Conservation (phyloP, 768 basidiomycete species). For the Pulveroboletus ravenelii region DNA sequence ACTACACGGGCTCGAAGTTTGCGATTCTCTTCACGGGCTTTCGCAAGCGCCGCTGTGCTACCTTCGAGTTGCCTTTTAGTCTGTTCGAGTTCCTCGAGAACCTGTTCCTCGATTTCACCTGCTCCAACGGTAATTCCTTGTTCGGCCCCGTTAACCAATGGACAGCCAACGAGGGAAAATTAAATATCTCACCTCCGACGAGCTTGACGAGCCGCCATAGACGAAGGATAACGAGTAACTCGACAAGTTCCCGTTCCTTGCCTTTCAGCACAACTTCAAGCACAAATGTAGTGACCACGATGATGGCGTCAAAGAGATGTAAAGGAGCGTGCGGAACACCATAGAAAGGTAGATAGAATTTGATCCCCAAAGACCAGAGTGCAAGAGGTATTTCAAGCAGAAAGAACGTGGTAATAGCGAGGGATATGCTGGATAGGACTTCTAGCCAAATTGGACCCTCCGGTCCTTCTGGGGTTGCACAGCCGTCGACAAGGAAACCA, state of each 20-base stretch:
- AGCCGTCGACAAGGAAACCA: slow-evolving; percentile 55
- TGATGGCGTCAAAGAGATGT: slow-evolving; percentile 70
- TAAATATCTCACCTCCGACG: slow-evolving; percentile 44
- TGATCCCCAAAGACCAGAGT: slow-evolving; percentile 60
- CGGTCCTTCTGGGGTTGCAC: slow-evolving; percentile 39
- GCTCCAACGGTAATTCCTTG: slow-evolving; percentile 73
- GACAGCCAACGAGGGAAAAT: background rate
- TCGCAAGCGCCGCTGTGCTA: slow-evolving; percentile 39
- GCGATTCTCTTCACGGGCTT: slow-evolving; percentile 50
- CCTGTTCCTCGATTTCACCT: slow-evolving; percentile 61
- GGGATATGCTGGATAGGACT: slow-evolving; percentile 55
- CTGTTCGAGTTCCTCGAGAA: slow-evolving; percentile 43
- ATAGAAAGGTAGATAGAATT: slow-evolving; percentile 60
- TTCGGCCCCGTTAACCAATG: slow-evolving; percentile 1
- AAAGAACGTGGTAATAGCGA: slow-evolving; percentile 68
- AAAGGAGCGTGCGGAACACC: slow-evolving; percentile 49
- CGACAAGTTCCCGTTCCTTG: slow-evolving; percentile 63
- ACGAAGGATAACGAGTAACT: slow-evolving; percentile 67
- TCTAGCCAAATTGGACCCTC: slow-evolving; percentile 59
- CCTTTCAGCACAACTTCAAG: slow-evolving; percentile 69
- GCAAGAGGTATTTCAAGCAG: slow-evolving; percentile 71
- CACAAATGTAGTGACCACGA: slow-evolving; percentile 70
- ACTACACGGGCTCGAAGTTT: slow-evolving; percentile 42
- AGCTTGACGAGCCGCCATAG: slow-evolving; percentile 80
- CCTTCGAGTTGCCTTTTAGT: slow-evolving; percentile 47